A percentile compares a stretch with the other conserved stretches of the same genome.
Evolutionary conservation across 257 asterid species (phyloP).

Genomic region (Ballota nigra): DNA sequence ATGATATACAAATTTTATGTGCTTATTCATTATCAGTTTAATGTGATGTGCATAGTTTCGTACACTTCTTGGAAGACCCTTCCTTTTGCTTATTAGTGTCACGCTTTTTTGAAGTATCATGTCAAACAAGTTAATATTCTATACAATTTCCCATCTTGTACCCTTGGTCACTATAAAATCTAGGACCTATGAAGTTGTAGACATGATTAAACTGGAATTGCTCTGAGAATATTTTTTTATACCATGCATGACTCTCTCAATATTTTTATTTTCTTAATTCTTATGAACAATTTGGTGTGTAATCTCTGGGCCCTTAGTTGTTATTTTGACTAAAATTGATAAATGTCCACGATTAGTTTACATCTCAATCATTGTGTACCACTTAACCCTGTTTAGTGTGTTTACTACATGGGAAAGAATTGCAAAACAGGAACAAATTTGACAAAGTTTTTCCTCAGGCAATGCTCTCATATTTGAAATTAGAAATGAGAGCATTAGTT

Average conservation of each 20-base stretch:
- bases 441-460: no score
- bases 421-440: no score
- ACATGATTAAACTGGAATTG: conserved; percentile 9
- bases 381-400: no score
- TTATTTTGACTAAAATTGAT: background rate
- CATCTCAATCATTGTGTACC: no score
- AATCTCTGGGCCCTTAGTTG: background rate
- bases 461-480: no score
- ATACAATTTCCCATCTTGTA: background rate
- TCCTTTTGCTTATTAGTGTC: background rate
- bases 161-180: background rate
- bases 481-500: no score
- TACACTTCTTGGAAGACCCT: background rate
- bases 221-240: background rate
- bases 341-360: no score
- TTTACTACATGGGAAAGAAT: no score
- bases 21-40: conserved; percentile 14
- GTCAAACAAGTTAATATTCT: background rate
- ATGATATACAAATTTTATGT: background rate
- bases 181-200: background rate
- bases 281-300: background rate
- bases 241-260: background rate
- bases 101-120: background rate
- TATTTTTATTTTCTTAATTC: background rate
- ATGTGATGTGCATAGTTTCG: conserved; percentile 10